Conservation (phyloP, 805 yeast genomes). For the Ogataea philodendri region DNA sequence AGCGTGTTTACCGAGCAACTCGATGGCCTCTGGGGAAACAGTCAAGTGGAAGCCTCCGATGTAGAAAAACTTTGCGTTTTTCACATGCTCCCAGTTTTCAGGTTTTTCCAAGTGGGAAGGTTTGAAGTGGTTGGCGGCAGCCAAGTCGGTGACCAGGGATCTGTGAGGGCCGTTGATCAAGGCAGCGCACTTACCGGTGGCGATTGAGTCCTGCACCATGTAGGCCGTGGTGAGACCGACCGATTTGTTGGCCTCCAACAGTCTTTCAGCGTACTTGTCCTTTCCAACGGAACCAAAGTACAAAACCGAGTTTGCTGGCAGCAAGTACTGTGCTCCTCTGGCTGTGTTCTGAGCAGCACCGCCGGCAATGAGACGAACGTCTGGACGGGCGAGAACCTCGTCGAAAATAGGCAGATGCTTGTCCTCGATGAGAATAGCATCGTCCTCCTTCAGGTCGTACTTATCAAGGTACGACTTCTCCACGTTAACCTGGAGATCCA, state of each 20-base stretch:
- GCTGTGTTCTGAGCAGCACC: conserved; percentile 99
- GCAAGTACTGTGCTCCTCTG: conserved; percentile 93
- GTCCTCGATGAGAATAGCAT: conserved; percentile 84
- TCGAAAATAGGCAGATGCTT: conserved; percentile 82
- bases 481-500: conserved; percentile 82
- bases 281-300: conserved; percentile 97
- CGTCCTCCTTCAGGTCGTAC: conserved; percentile 84
- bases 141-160: conserved; percentile 92
- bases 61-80: conserved; percentile 77
- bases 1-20: conserved; percentile 88
- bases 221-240: conserved; percentile 89
- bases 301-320: conserved; percentile 78
- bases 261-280: conserved; percentile 80
- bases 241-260: conserved; percentile 74
- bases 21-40: conserved; percentile 93
- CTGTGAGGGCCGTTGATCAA: conserved; percentile 80
- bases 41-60: conserved; percentile 99
- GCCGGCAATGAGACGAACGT: conserved; percentile 82
- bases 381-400: conserved; percentile 63
- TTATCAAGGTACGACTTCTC: conserved; percentile 66
- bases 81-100: conserved; percentile 86
- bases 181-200: conserved; percentile 99
- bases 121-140: conserved; percentile 97
- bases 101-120: conserved; percentile 82
- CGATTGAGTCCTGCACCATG: conserved; percentile 69